phyloP scores from a whole-genome alignment of 2,329 filamentous ascomycete species.

The Leptographium radiaticola region DNA sequence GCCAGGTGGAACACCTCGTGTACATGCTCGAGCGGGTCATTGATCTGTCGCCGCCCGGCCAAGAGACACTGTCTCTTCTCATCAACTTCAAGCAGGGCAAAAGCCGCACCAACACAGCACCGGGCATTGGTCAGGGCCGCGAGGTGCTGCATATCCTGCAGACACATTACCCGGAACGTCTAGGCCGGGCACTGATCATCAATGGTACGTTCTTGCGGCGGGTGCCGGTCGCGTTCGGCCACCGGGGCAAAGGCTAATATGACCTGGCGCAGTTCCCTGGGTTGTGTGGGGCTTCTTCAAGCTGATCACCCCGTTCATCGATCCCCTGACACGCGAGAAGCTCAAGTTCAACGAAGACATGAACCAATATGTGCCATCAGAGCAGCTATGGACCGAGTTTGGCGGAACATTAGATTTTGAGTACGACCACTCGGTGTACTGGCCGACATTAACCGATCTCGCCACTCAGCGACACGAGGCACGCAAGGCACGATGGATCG shows the following conservation, averaged over 20 bases:
- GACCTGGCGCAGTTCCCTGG: conserved; percentile 58
- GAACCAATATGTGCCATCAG: conserved; percentile 62
- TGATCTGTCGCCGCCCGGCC: conserved; percentile 73
- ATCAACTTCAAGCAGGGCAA: conserved; percentile 84
- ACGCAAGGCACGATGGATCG: conserved; percentile 59
- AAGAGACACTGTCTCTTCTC: conserved; percentile 75
- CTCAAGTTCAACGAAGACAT: conserved; percentile 96
- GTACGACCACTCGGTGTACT: conserved; percentile 81
- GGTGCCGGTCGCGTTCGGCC: not conserved
- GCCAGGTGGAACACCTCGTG: conserved; percentile 86
- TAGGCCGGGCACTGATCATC: conserved; percentile 79
- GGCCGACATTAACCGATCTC: conserved; percentile 69
- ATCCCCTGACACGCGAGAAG: conserved; percentile 85
- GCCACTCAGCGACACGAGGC: conserved; percentile 52
- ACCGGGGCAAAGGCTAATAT: not conserved
- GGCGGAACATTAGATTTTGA: conserved; percentile 73
- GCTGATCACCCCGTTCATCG: conserved; percentile 89
- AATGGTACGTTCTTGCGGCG: conserved; percentile 47
- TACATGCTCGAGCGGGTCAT: conserved; percentile 90
- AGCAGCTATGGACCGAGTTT: conserved; percentile 70
- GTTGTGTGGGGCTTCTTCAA: conserved; percentile 92
- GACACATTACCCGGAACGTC: conserved; percentile 85
- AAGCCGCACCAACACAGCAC: conserved; percentile 57
- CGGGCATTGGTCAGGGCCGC: conserved; percentile 61
- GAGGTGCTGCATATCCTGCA: conserved; percentile 87